Conservation (phyloP, 1,284 basidiomycete species). For the Ganoderma multipileum region DNA sequence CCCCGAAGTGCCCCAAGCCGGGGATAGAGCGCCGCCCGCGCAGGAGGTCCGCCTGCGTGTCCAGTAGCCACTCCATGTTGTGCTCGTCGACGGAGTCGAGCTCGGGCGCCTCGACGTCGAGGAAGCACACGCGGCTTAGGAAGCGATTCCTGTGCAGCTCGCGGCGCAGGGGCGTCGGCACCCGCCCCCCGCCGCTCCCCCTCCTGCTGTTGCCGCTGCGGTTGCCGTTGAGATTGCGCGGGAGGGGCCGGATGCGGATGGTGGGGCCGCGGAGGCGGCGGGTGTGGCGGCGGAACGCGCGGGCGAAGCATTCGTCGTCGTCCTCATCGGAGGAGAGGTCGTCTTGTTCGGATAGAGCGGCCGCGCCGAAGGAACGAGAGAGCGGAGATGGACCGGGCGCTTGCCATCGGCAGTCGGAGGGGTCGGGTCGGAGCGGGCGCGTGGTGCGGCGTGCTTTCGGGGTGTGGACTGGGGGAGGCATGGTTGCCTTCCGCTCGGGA, state of each 20-base stretch:
- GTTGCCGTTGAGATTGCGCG: constrained; percentile 6
- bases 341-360: neutral
- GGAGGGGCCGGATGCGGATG: constrained; percentile 8
- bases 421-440: neutral
- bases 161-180: constrained; percentile 1
- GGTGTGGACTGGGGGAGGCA: neutral
- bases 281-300: neutral
- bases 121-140: constrained; percentile 8
- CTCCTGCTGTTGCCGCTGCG: neutral
- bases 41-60: constrained; percentile 14
- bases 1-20: neutral
- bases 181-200: neutral
- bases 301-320: neutral
- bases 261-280: neutral
- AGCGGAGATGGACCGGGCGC: neutral
- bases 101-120: constrained; percentile 15
- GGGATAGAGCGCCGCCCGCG: constrained; percentile 3
- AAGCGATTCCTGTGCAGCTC: neutral
- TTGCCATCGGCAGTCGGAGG: neutral
- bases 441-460: neutral
- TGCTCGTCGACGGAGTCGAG: constrained; percentile 18
- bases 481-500: neutral
- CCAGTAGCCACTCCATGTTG: constrained; percentile 18
- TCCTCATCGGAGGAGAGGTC: neutral
- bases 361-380: neutral